These are phyloP conservation scores for Myotisia sp. DNA, from an alignment of 2,329 filamentous ascomycete species.

Conservation along the genomic window DNA sequence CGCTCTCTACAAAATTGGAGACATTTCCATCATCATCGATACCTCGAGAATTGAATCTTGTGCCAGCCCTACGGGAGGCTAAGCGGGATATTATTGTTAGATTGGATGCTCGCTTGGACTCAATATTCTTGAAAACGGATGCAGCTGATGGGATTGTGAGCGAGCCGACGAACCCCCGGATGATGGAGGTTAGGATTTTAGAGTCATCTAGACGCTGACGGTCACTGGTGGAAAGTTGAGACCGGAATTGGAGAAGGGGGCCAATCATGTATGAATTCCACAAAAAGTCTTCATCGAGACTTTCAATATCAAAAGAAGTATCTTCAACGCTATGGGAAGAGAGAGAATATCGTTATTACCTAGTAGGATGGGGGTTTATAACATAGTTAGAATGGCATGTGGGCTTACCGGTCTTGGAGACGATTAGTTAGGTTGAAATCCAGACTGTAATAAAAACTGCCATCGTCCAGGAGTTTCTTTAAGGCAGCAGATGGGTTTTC, in stretches of 20 bases:
- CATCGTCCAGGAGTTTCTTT: slow-evolving; percentile 82
- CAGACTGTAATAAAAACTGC: slow-evolving; percentile 96
- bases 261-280: slow-evolving; percentile 99
- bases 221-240: slow-evolving; percentile 59
- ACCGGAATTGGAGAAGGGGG: slow-evolving; percentile 78
- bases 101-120: slow-evolving; percentile 61
- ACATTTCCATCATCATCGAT: slow-evolving; percentile 97
- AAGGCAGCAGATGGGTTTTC: slow-evolving; percentile 85
- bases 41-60: slow-evolving; percentile 89
- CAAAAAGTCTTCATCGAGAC: slow-evolving; percentile 78
- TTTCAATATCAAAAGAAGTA: slow-evolving; percentile 76
- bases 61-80: slow-evolving; percentile 81
- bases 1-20: slow-evolving; percentile 96
- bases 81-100: slow-evolving; percentile 83
- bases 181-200: slow-evolving; percentile 79
- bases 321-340: slow-evolving; percentile 49
- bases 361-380: too few species aligned
- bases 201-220: slow-evolving; percentile 70
- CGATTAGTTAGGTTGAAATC: slow-evolving; percentile 94
- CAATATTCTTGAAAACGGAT: slow-evolving; percentile 52
- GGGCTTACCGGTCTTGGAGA: slow-evolving; percentile 62
- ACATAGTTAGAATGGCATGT: slow-evolving; percentile 1
- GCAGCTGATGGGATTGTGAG: slow-evolving; percentile 67
- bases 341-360: too few species aligned
- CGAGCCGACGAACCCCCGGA: slow-evolving; percentile 80